Conservation (phyloP, 1,139 yeast genomes). For the Hansenula anomala region DNA sequence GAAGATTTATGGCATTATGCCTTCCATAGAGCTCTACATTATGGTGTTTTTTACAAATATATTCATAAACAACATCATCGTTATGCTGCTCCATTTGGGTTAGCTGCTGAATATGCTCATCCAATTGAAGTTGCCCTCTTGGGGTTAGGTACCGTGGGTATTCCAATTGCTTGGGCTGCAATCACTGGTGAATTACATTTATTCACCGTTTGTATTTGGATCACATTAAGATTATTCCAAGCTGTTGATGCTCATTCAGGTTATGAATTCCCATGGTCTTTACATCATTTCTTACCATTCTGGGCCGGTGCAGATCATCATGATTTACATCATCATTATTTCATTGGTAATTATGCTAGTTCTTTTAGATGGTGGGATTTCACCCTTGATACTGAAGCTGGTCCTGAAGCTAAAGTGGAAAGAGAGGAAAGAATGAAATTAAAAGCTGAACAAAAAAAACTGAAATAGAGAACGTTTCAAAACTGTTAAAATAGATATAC, state of each 20-base stretch:
- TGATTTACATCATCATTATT: slow-evolving; percentile 85
- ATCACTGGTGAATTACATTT: slow-evolving; percentile 60
- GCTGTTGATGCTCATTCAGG: slow-evolving; percentile 93
- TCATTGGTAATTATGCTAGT: slow-evolving; percentile 72
- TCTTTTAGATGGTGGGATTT: slow-evolving; percentile 86
- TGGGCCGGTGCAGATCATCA: slow-evolving; percentile 97
- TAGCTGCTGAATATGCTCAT: slow-evolving; percentile 89
- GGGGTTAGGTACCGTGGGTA: slow-evolving; percentile 85
- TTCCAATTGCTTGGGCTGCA: slow-evolving; percentile 62
- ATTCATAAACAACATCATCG: slow-evolving; percentile 89
- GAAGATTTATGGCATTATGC: slow-evolving; percentile 92
- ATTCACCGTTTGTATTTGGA: slow-evolving; percentile 74
- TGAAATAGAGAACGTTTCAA: not conserved
- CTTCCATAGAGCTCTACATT: slow-evolving; percentile 75
- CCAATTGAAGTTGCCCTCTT: slow-evolving; percentile 80
- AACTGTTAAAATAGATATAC: not conserved
- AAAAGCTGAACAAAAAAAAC: slow-evolving; percentile 18
- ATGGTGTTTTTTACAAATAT: slow-evolving; percentile 70
- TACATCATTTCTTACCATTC: slow-evolving; percentile 75
- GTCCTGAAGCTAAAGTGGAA: slow-evolving; percentile 25
- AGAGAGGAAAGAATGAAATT: slow-evolving; percentile 26
- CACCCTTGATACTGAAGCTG: slow-evolving; percentile 65
- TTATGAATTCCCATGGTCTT: slow-evolving; percentile 86
- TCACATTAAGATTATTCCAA: slow-evolving; percentile 70
- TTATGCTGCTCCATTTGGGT: slow-evolving; percentile 88